Evolutionary conservation across 148 eudicot genomes (phyloP).

Genomic region (Rhododendron williamsianum): DNA sequence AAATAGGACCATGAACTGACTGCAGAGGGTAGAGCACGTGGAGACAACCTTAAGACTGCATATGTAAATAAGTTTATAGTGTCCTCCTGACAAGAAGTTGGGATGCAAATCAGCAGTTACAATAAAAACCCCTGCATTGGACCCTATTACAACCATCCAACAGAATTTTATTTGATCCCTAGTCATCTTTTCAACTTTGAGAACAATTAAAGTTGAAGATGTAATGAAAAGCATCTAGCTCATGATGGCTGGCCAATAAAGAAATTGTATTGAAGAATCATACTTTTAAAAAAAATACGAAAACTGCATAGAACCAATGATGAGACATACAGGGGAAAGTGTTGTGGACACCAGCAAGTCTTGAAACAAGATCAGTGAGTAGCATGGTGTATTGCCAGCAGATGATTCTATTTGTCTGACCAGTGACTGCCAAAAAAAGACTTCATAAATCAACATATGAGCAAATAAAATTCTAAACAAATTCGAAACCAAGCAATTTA

Average conservation of each 20-base stretch:
- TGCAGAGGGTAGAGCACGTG: conserved; percentile 64
- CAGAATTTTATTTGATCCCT: background rate
- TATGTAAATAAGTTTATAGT: conserved; percentile 75
- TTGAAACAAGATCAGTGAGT: conserved; percentile 82
- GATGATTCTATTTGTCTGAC: conserved; percentile 66
- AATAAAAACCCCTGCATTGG: background rate
- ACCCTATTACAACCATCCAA: background rate
- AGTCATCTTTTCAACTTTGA: background rate
- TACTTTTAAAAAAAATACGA: background rate
- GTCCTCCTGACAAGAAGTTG: conserved; percentile 59
- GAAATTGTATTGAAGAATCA: background rate
- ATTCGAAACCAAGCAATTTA: background rate
- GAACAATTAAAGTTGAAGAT: background rate
- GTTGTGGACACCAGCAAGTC: conserved; percentile 89
- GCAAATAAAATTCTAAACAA: background rate
- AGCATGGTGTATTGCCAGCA: conserved; percentile 52
- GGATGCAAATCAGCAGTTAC: background rate
- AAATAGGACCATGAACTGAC: conserved; percentile 77
- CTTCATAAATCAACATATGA: conserved; percentile 6
- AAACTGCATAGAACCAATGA: conserved; percentile 14
- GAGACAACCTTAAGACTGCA: conserved; percentile 74
- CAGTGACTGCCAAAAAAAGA: conserved; percentile 59
- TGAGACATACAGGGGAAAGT: conserved; percentile 68
- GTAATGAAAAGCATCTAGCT: background rate
- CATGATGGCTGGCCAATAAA: background rate